phyloP scores from a whole-genome alignment of 768 basidiomycete species.

The Suillus fuscotomentosus region DNA sequence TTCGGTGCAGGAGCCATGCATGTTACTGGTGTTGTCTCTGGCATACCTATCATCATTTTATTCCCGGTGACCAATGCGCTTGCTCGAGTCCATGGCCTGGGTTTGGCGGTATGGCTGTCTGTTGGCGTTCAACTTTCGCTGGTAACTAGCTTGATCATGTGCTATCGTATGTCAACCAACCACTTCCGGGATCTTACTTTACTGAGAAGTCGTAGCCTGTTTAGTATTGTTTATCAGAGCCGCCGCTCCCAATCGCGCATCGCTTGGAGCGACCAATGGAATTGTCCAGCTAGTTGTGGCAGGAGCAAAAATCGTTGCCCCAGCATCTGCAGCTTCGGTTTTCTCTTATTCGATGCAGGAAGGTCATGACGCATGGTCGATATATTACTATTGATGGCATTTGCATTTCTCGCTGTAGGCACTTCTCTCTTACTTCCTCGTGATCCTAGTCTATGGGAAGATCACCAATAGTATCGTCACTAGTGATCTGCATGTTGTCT shows the following conservation, averaged over 20 bases:
- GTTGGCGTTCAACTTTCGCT: slow-evolving; percentile 39
- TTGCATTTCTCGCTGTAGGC: neutral
- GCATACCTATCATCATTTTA: slow-evolving; percentile 47
- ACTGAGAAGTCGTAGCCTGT: neutral
- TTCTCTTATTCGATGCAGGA: neutral
- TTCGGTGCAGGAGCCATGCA: slow-evolving; percentile 61
- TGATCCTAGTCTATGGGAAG: neutral
- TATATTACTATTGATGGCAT: neutral
- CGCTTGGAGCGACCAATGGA: neutral
- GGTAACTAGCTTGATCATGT: neutral
- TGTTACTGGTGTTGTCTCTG: slow-evolving; percentile 45
- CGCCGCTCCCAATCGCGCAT: neutral
- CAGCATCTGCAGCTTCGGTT: neutral
- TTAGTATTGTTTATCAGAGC: neutral
- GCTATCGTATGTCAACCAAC: neutral
- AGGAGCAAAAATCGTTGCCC: neutral
- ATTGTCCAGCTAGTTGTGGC: neutral
- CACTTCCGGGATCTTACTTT: neutral
- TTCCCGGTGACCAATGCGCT: slow-evolving; percentile 58
- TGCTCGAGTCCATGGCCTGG: slow-evolving; percentile 45
- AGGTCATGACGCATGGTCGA: neutral
- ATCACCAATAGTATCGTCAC: neutral
- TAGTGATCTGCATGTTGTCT: neutral
- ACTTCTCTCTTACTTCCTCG: neutral
- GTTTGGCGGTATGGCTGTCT: slow-evolving; percentile 40